phyloP scores from a whole-genome alignment of 176 grass and related monocot species.

The Phragmites australis region DNA sequence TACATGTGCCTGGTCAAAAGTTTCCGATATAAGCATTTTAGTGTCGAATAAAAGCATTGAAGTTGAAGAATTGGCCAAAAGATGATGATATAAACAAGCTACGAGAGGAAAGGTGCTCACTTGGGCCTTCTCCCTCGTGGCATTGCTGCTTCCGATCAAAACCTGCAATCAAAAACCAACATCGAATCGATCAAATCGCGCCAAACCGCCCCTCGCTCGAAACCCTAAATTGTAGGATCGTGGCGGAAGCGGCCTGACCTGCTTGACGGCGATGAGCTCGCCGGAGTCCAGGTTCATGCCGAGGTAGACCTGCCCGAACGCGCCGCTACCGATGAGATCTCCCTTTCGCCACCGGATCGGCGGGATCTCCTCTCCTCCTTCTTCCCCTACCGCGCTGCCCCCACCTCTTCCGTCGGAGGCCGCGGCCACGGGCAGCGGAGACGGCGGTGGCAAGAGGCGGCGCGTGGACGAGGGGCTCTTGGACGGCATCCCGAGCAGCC shows the following conservation, averaged over 20 bases:
- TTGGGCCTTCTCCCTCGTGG: constrained; percentile 77
- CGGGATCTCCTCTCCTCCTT: constrained; percentile 48
- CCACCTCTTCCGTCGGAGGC: not conserved
- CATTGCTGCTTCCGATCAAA: constrained; percentile 65
- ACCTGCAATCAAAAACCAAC: constrained; percentile 52
- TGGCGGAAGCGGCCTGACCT: constrained; percentile 43
- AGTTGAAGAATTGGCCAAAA: not conserved
- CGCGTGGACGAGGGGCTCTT: constrained; percentile 55
- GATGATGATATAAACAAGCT: not conserved
- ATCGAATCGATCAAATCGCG: not conserved
- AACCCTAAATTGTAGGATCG: not conserved
- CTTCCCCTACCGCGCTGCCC: not conserved
- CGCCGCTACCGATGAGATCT: constrained; percentile 72
- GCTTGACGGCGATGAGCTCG: constrained; percentile 89
- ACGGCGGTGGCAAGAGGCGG: constrained; percentile 26
- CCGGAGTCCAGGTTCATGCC: constrained; percentile 93
- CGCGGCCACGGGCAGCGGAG: not conserved
- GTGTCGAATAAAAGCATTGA: not conserved
- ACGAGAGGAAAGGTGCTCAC: constrained; percentile 38
- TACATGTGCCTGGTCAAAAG: constrained; percentile 65
- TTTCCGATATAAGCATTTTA: not conserved
- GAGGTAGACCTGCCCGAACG: constrained; percentile 76
- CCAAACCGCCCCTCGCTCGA: not conserved
- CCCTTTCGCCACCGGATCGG: constrained; percentile 85
- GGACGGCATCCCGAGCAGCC: constrained; percentile 58